Conservation (phyloP, 2,329 filamentous ascomycete species). For the Fusarium oligoseptatum region DNA sequence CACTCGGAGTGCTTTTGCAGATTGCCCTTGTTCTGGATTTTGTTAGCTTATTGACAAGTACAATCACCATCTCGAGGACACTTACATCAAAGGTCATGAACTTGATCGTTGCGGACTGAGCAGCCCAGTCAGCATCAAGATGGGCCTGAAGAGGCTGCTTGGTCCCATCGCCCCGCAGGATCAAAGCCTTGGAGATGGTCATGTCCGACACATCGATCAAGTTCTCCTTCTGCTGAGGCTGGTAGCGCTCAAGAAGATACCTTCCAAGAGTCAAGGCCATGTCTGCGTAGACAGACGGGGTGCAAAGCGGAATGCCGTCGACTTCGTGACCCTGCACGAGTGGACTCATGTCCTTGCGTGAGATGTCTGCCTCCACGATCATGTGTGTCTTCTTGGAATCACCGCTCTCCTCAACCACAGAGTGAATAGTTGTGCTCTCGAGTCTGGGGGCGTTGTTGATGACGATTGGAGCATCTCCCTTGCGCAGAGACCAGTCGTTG, state of each 20-base stretch:
- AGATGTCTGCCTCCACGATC: conserved; percentile 37
- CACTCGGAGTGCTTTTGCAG: conserved; percentile 33
- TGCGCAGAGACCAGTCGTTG: conserved; percentile 79
- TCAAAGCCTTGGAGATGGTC: conserved; percentile 36
- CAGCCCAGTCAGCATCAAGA: conserved; percentile 33
- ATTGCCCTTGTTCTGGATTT: background rate
- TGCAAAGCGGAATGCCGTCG: conserved; percentile 38
- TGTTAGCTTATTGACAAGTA: background rate
- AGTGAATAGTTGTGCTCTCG: conserved; percentile 38
- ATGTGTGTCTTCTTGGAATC: conserved; percentile 30
- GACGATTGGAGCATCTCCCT: conserved; percentile 57
- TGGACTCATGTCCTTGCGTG: conserved; percentile 33
- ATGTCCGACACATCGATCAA: conserved; percentile 41
- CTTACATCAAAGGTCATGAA: conserved; percentile 40
- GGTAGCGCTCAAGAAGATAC: conserved; percentile 28
- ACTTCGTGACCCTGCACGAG: conserved; percentile 37
- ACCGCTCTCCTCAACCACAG: conserved; percentile 29
- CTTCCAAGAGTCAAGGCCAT: conserved; percentile 33
- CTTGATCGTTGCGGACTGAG: conserved; percentile 9
- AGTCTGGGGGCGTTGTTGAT: conserved; percentile 20
- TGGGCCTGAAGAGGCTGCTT: conserved; percentile 33
- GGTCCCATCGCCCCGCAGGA: conserved; percentile 12
- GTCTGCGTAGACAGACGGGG: conserved; percentile 36
- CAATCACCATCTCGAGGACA: too few species aligned
- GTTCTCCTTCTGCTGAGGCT: conserved; percentile 18